Percentiles rank a stretch among this genome's conserved stretches.
Evolutionary conservation across 192 early-diverging fungal genomes (phyloP).

Genomic region (Backusella psychrophila): DNA sequence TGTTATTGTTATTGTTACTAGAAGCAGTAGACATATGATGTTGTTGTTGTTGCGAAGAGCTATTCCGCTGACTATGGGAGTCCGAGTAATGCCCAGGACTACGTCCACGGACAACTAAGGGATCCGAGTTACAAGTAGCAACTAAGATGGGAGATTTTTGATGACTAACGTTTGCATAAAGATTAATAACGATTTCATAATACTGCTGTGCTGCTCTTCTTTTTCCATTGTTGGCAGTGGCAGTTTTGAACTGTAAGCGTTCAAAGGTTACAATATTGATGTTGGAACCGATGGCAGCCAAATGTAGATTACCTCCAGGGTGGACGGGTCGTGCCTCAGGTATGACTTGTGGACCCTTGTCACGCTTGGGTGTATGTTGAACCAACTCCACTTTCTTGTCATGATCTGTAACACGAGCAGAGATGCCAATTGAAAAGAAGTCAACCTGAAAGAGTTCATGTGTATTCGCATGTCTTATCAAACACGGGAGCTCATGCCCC

Average conservation of each 20-base stretch:
- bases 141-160: constrained; percentile 51
- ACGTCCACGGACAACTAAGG: constrained; percentile 83
- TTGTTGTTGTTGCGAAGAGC: background rate
- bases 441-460: constrained; percentile 25
- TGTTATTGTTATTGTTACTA: background rate
- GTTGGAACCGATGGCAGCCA: constrained; percentile 44
- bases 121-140: constrained; percentile 63
- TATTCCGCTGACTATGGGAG: constrained; percentile 1
- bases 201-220: constrained; percentile 87
- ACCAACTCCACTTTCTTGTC: constrained; percentile 78
- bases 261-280: constrained; percentile 71
- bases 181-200: constrained; percentile 68
- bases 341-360: constrained; percentile 86
- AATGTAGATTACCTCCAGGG: constrained; percentile 49
- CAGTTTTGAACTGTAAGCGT: constrained; percentile 90
- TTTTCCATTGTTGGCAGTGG: constrained; percentile 90
- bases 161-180: constrained; percentile 65
- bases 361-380: constrained; percentile 89
- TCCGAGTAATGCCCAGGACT: constrained; percentile 88
- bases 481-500: constrained; percentile 52
- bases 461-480: constrained; percentile 45
- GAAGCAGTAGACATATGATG: background rate
- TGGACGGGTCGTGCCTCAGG: constrained; percentile 55
- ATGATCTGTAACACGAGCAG: constrained; percentile 63
- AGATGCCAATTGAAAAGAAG: constrained; percentile 71